Evolutionary conservation across 805 yeast genomes (phyloP), one percentile per base, ranked within the genome.

Genomic region (Hanseniaspora taiwanica): DNA sequence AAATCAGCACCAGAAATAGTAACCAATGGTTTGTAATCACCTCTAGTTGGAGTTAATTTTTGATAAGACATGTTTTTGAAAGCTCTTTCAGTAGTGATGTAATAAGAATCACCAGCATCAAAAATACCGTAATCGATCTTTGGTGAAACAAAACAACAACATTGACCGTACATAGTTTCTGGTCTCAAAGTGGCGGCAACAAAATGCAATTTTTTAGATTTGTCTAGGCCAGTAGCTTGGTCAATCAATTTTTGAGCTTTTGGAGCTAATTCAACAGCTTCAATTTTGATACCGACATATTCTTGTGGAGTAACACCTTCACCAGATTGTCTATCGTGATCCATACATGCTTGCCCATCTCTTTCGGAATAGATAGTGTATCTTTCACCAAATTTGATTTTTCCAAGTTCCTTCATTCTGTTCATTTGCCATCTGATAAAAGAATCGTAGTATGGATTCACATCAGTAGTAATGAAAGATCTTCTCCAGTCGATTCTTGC

Each of bases 301-400:
- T 91, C 98, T 66, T 91, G 97, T 33, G 98, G 96, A 50, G 79
- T 73, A 35, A 91, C 91, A 62, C 93, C 97, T 68, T 91, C 98
- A 59, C 98, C 98, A 38, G 89, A 75, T 63, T 74, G 81, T 71
- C 98, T 80, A 65, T 91, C 98, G 63, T 91, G 98, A 64, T 91
- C 98, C 89, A 91, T 87, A 71, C 98, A 91, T 31, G 98, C 93
- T 70, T 91, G 98, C 48, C 96, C 96, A 64, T 91, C 98, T 66
- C 83, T 89, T 59, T 86, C 94, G 33, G 97, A 87, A 66, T 84
- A 91, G 55, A 91, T 84, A 50, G 98, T 91, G 70, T 86, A 84
- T 67, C 98, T 80, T 69, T 89, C 94, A 63, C 98, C 98, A 52
- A 91, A 91, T 69, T 89, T 91, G 66, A 91, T 86, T 66, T 85